A percentile compares a stretch with the other conserved stretches of the same genome.
Evolutionary conservation across 495 filamentous ascomycete species (phyloP).

Genomic region (Sporormia fimetaria): DNA sequence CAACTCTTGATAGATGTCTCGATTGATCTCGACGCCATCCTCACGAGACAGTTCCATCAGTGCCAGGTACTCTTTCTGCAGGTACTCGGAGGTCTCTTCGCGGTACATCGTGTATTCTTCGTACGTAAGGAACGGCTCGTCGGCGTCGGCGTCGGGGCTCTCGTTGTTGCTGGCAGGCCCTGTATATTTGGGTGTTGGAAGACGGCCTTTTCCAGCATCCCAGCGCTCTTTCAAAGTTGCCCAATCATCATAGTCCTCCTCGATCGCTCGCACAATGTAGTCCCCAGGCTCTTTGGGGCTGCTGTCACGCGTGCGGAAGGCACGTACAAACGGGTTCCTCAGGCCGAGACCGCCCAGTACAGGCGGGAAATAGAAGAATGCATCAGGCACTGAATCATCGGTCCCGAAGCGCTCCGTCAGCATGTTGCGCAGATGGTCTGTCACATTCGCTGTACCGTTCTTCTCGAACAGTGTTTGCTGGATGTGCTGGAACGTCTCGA

Average conservation of each 20-base stretch:
- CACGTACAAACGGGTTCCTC: slow-evolving; percentile 43
- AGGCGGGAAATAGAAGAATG: slow-evolving; percentile 38
- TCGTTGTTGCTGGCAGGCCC: not conserved
- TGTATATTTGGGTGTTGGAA: slow-evolving; percentile 3
- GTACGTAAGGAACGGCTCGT: slow-evolving; percentile 37
- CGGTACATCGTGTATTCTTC: slow-evolving; percentile 39
- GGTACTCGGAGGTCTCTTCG: slow-evolving; percentile 29
- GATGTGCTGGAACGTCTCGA: slow-evolving; percentile 24
- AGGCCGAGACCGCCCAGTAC: slow-evolving; percentile 48
- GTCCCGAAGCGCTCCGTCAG: slow-evolving; percentile 23
- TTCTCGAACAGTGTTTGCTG: slow-evolving; percentile 22
- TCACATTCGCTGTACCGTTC: slow-evolving; percentile 10
- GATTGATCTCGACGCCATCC: slow-evolving; percentile 12
- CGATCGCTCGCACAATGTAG: slow-evolving; percentile 31
- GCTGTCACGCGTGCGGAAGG: slow-evolving; percentile 34
- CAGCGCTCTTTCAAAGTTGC: slow-evolving; percentile 29
- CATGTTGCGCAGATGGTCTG: slow-evolving; percentile 20
- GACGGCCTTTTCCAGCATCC: slow-evolving; percentile 14
- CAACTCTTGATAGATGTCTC: slow-evolving; percentile 7
- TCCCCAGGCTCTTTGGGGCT: slow-evolving; percentile 29
- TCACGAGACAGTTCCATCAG: slow-evolving; percentile 23
- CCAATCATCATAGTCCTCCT: slow-evolving; percentile 35
- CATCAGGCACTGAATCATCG: slow-evolving; percentile 23
- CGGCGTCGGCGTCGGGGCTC: slow-evolving; percentile 1
- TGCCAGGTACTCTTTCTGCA: slow-evolving; percentile 24